Base-by-base conservation (phyloP, 2,329 filamentous ascomycete genomes). In the Fusarium pilosicola region DNA sequence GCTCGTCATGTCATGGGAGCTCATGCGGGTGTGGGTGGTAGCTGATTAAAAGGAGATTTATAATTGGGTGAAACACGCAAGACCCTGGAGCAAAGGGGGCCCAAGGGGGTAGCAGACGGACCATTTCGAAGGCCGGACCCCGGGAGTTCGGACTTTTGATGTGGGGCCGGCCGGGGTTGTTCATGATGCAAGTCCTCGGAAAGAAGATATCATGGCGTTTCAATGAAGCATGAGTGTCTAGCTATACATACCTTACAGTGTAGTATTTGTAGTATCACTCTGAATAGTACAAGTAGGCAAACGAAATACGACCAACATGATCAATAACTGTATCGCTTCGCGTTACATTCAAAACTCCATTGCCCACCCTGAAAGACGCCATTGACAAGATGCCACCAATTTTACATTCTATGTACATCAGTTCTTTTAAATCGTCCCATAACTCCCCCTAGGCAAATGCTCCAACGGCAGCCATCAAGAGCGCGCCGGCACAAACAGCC, bases 381-480 rank as follows among this genome's bases (percentile, higher is more conserved):
- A 17, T 71, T n/a, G 54, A 69, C 48, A 63, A 42, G 15, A 59
- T 48, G 42, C 55, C 26, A 62, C 62, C 46, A 46, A 49, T 57
- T 60, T 54, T 60, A 51, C 68, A 67, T 63, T 66, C 51, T 75
- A 77, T 76, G 51, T 65, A 73, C 69, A 73, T 20, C n/a, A 61
- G 14, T 48, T 48, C 32, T 22, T 64, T 48, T 38, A 49, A 38
- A 28, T 17, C 15, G 30, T 34, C 32, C 22, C 24, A n/a, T n/a
- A 34, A 32, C 45, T 39, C 30, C 28, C 22, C n/a, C 15, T 20
- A 94, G 15, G 92, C 92, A 87, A 93, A 94, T 14, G 92, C 92
- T 2, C 92, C 92, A 1, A 94, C 91, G 20, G 90, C 80, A 39
- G 91, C 91, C 92, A 94, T 94, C 57, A 92, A 84, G 57, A 87